phyloP scores from a whole-genome alignment of 2,329 filamentous ascomycete species.

The Aspergillus glaucus region DNA sequence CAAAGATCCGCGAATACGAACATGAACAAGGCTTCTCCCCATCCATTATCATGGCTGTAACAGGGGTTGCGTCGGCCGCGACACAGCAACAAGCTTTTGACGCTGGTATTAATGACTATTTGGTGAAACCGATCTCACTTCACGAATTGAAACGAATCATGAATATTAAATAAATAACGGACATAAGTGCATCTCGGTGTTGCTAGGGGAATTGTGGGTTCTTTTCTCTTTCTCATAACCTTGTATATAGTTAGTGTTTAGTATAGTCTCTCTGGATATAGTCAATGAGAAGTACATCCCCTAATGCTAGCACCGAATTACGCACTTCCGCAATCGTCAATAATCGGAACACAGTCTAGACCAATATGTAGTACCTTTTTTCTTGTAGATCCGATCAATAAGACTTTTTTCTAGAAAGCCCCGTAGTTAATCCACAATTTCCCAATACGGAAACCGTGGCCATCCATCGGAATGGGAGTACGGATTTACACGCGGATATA shows the following conservation, averaged over 20 bases:
- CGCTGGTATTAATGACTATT: conserved; percentile 26
- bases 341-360: not conserved
- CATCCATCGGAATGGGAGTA: not conserved
- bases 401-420: not conserved
- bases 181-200: not conserved
- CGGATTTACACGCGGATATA: not conserved
- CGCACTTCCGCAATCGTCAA: too few relatives aligned
- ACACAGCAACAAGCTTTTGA: conserved; percentile 26
- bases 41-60: conserved; percentile 26
- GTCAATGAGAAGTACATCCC: too few relatives aligned
- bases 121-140: conserved; percentile 28
- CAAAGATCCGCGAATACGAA: conserved; percentile 34
- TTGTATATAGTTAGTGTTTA: too few relatives aligned
- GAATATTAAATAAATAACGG: conserved; percentile 14
- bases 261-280: too few relatives aligned
- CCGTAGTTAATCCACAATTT: not conserved
- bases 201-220: not conserved
- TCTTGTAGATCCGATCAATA: not conserved
- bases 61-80: conserved; percentile 24
- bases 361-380: not conserved
- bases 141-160: conserved; percentile 26
- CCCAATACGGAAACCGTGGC: not conserved
- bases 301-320: too few relatives aligned
- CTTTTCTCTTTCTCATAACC: too few relatives aligned
- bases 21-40: conserved; percentile 16